A percentile compares a stretch with the other conserved stretches of the same genome.
Evolutionary conservation across 106 monocot genomes (phyloP).

Genomic region (Ottelia alismoides): DNA sequence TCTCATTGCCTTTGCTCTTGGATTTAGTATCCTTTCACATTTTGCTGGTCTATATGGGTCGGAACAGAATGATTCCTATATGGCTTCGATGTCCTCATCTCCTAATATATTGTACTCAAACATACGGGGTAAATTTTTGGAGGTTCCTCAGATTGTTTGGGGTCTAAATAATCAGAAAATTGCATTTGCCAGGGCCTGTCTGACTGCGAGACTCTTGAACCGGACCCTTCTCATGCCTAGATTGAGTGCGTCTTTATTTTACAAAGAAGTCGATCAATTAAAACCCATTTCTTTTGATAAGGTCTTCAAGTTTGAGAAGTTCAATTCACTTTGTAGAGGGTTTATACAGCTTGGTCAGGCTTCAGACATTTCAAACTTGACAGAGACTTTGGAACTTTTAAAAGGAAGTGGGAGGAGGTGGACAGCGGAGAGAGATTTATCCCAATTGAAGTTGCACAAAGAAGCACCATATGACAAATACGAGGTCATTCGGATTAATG

Average conservation of each 20-base stretch:
- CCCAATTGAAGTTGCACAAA: constrained; percentile 39
- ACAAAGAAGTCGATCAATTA: constrained; percentile 74
- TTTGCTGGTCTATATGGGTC: too few relatives aligned
- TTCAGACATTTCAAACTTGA: constrained; percentile 42
- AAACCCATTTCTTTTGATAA: constrained; percentile 69
- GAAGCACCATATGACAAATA: constrained; percentile 22
- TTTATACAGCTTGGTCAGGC: constrained; percentile 46
- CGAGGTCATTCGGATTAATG: constrained; percentile 53
- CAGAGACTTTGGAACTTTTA: constrained; percentile 38
- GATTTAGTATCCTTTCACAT: too few relatives aligned
- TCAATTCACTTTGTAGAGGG: constrained; percentile 55
- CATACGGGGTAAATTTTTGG: constrained; percentile 61
- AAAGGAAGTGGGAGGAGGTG: constrained; percentile 96
- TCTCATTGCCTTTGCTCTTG: too few relatives aligned
- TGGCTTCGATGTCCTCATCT: too few relatives aligned
- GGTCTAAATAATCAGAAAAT: constrained; percentile 99
- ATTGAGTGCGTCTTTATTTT: constrained; percentile 74
- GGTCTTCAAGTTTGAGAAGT: constrained; percentile 62
- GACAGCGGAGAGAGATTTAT: constrained; percentile 73
- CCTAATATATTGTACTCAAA: too few relatives aligned
- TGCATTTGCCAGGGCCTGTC: constrained; percentile 76
- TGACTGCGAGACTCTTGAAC: constrained; percentile 74
- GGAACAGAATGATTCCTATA: too few relatives aligned
- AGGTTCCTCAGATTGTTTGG: constrained; percentile 98
- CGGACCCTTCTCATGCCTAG: constrained; percentile 87